A percentile compares a stretch with the other conserved stretches of the same genome.
These are phyloP conservation scores for Arthroderma sp. DNA, from an alignment of 2,329 filamentous ascomycete species.

Conservation along the genomic window DNA sequence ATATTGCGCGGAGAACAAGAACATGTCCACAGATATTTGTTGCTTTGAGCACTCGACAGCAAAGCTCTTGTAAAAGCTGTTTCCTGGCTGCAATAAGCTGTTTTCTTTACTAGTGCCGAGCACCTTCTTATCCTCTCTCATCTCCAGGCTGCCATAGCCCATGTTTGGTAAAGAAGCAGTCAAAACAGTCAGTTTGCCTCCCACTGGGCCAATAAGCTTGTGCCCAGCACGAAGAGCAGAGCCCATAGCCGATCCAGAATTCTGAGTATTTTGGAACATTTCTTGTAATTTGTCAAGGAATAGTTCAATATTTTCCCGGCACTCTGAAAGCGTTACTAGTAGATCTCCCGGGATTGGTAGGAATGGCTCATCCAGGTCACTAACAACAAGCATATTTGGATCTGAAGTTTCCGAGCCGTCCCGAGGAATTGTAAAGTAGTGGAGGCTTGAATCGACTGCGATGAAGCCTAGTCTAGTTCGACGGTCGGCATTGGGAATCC, in stretches of 20 bases:
- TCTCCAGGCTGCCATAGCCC: conserved; percentile 77
- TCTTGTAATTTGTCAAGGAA: conserved; percentile 83
- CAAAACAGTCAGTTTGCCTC: conserved; percentile 87
- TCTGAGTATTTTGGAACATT: conserved; percentile 95
- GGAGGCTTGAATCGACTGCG: conserved; percentile 82
- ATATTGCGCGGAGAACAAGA: conserved; percentile 88
- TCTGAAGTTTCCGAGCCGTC: conserved; percentile 76
- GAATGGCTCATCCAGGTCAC: conserved; percentile 92
- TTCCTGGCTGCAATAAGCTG: conserved; percentile 73
- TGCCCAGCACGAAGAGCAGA: conserved; percentile 85
- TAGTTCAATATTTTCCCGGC: conserved; percentile 76
- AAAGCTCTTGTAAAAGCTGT: conserved; percentile 98
- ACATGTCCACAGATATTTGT: conserved; percentile 97
- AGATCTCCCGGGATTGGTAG: conserved; percentile 86
- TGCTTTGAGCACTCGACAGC: conserved; percentile 98
- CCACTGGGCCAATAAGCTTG: conserved; percentile 86
- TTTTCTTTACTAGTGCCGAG: conserved; percentile 89
- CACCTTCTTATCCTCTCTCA: conserved; percentile 92
- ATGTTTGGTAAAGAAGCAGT: conserved; percentile 82
- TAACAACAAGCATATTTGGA: conserved; percentile 83
- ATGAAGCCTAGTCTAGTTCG: conserved; percentile 89
- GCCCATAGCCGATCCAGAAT: conserved; percentile 82
- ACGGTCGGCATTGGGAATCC: conserved; percentile 95
- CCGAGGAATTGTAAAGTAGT: conserved; percentile 90
- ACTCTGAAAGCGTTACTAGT: conserved; percentile 76